Conservation (phyloP, 257 asterid genomes). For the Fraxinus americana region DNA sequence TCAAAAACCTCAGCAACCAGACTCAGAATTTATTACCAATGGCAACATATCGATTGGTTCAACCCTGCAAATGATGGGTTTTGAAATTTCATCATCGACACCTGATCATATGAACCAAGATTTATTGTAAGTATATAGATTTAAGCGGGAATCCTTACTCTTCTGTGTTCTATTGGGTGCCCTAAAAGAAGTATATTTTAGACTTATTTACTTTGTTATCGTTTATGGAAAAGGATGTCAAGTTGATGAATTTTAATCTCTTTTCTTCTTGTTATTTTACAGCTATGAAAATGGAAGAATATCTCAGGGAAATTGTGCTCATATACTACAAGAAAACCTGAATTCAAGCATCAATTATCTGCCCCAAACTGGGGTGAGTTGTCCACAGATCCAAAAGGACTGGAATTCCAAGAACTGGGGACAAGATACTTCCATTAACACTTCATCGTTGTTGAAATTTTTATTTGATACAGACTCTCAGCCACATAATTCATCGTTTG, state of each 20-base stretch:
- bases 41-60: constrained; percentile 14
- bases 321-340: constrained; percentile 38
- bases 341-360: constrained; percentile 46
- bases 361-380: constrained; percentile 30
- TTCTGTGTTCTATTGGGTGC: neutral
- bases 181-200: constrained; percentile 9
- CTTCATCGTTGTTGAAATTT: constrained; percentile 53
- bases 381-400: constrained; percentile 24
- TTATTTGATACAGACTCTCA: constrained; percentile 45
- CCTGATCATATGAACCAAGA: constrained; percentile 52
- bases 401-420: constrained; percentile 30
- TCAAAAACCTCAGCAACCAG: constrained; percentile 28
- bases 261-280: constrained; percentile 53
- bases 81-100: constrained; percentile 23
- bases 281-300: constrained; percentile 49
- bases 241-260: constrained; percentile 25
- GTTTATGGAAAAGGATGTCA: constrained; percentile 26
- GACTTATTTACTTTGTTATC: constrained; percentile 37
- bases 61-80: constrained; percentile 27
- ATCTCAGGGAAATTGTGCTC: constrained; percentile 44
- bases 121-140: constrained; percentile 46
- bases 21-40: neutral
- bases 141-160: neutral
- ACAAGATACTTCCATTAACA: constrained; percentile 32
- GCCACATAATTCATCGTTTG: constrained; percentile 24